phyloP scores from a whole-genome alignment of 208 protist genomes.

The Trypanosoma caninum region DNA sequence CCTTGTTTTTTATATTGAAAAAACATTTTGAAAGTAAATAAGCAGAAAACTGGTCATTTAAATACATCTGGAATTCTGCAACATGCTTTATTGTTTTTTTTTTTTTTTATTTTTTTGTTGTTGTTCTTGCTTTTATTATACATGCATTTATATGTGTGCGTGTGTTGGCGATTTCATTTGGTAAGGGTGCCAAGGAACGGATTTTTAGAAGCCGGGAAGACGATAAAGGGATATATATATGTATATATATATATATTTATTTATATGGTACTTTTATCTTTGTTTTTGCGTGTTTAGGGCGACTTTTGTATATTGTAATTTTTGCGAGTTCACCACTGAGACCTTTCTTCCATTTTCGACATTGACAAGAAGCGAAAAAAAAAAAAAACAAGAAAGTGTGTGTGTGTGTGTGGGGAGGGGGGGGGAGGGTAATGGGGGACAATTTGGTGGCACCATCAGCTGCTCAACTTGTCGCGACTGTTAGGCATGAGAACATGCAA shows the following conservation, averaged over 20 bases:
- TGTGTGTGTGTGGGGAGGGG: no score
- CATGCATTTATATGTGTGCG: neutral
- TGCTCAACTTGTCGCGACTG: conserved; percentile 32
- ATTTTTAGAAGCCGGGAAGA: no score
- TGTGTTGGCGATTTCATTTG: no score
- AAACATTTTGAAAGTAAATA: no score
- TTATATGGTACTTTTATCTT: neutral
- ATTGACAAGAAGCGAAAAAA: neutral
- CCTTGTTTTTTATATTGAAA: neutral
- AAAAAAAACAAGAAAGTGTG: neutral
- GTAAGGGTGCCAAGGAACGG: no score
- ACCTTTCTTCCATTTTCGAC: no score
- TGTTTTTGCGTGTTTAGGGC: no score
- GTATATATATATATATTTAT: conserved; percentile 1
- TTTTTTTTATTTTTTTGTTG: neutral
- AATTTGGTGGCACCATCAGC: conserved; percentile 14
- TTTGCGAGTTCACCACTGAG: no score
- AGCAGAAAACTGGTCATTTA: no score
- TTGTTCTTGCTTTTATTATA: neutral
- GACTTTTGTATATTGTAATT: no score
- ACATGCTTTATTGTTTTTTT: neutral
- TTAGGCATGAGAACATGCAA: conserved; percentile 71
- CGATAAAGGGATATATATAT: no score
- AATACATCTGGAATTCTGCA: neutral
- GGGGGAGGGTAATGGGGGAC: conserved; percentile 15